A percentile compares a stretch with the other conserved stretches of the same genome.
Evolutionary conservation across 1,139 yeast genomes (phyloP).

Genomic region (Hyphopichia buzzinii): DNA sequence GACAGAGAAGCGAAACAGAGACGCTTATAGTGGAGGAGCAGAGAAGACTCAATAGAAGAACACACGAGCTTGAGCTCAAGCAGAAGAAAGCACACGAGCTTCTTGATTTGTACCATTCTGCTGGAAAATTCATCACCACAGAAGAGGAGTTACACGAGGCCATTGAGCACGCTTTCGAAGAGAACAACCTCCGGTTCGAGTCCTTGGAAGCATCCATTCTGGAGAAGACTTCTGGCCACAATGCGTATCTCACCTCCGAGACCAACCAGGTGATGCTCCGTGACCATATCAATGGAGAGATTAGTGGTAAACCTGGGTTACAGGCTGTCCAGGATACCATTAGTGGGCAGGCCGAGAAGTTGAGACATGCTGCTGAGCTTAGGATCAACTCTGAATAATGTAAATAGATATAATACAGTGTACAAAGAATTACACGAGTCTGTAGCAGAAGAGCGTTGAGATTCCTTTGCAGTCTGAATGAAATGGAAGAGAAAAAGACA

Average conservation of each 20-base stretch:
- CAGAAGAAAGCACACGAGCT: constrained; percentile 54
- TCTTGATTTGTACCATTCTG: constrained; percentile 69
- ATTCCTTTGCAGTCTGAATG: too few relatives aligned
- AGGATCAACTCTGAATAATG: constrained; percentile 17
- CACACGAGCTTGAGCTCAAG: constrained; percentile 28
- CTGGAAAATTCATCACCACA: constrained; percentile 63
- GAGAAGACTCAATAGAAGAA: constrained; percentile 35
- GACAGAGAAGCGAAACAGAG: constrained; percentile 71
- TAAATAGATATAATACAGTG: neutral
- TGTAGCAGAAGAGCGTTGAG: constrained; percentile 1
- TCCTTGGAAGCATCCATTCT: constrained; percentile 32
- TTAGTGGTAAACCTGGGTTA: constrained; percentile 48
- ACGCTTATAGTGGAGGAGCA: constrained; percentile 43
- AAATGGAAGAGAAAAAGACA: too few relatives aligned
- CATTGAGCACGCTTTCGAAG: constrained; percentile 56
- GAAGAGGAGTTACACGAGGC: constrained; percentile 60
- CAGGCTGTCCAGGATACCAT: constrained; percentile 42
- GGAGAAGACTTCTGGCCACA: constrained; percentile 33
- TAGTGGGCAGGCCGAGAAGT: constrained; percentile 35
- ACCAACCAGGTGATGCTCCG: constrained; percentile 33
- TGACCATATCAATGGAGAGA: constrained; percentile 37
- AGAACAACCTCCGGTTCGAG: constrained; percentile 38
- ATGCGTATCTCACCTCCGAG: constrained; percentile 26
- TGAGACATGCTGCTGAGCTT: constrained; percentile 37
- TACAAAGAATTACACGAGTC: neutral